Evolutionary conservation across 805 yeast genomes (phyloP).

Genomic region (Candida sakaeoensis): DNA sequence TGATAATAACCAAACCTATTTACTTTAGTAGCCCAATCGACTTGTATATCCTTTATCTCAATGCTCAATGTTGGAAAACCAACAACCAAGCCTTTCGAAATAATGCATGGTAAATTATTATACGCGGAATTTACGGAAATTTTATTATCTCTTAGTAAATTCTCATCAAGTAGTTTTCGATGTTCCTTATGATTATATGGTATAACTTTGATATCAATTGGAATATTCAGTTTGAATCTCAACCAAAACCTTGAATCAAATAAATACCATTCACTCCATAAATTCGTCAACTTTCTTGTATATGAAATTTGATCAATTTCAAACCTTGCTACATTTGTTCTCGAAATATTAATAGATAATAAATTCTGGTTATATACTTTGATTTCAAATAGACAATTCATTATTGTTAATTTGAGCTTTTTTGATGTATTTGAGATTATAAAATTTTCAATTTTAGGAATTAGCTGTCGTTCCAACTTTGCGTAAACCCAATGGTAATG

Average conservation of each 20-base stretch:
- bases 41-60: conserved; percentile 6
- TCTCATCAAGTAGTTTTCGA: neutral
- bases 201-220: conserved; percentile 8
- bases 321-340: conserved; percentile 21
- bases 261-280: conserved; percentile 28
- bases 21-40: conserved; percentile 16
- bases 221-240: conserved; percentile 9
- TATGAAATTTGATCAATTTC: conserved; percentile 10
- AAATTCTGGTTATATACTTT: neutral
- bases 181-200: conserved; percentile 16
- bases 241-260: conserved; percentile 43
- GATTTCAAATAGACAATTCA: conserved; percentile 21
- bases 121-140: conserved; percentile 5
- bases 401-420: conserved; percentile 15
- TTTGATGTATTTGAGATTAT: conserved; percentile 1
- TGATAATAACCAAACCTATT: conserved; percentile 11
- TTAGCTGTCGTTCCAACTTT: conserved; percentile 28
- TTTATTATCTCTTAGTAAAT: neutral
- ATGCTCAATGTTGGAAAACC: conserved; percentile 16
- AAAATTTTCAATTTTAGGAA: conserved; percentile 21
- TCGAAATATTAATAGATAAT: conserved; percentile 12
- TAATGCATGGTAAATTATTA: conserved; percentile 5
- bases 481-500: conserved; percentile 40
- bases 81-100: conserved; percentile 6
- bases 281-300: conserved; percentile 1